phyloP scores from a whole-genome alignment of 176 grass and related monocot species.

The Raddia distichophylla region DNA sequence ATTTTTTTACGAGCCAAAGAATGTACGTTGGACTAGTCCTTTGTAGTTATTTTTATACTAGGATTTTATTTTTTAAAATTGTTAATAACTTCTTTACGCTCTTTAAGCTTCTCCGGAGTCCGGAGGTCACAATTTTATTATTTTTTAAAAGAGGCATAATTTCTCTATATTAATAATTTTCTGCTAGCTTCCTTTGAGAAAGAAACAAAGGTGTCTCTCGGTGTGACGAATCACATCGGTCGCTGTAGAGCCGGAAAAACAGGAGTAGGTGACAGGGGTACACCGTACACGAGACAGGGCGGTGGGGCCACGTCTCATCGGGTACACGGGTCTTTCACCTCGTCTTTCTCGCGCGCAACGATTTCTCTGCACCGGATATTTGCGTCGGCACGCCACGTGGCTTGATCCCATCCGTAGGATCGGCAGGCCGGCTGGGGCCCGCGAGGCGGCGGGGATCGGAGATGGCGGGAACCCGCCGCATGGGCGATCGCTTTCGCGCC shows the following conservation, averaged over 20 bases:
- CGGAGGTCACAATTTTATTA: too few species aligned
- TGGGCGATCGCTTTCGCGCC: constrained; percentile 40
- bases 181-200: too few species aligned
- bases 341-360: not conserved
- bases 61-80: too few species aligned
- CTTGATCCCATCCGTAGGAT: not conserved
- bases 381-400: constrained; percentile 19
- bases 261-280: not conserved
- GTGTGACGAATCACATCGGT: not conserved
- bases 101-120: too few species aligned
- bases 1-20: too few species aligned
- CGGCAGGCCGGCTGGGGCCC: not conserved
- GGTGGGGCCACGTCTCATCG: not conserved
- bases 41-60: too few species aligned
- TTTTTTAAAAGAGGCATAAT: too few species aligned
- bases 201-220: too few species aligned
- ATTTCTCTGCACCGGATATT: not conserved
- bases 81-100: too few species aligned
- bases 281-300: not conserved
- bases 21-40: too few species aligned
- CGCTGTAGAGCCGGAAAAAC: not conserved
- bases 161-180: too few species aligned
- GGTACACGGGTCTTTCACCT: not conserved
- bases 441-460: not conserved
- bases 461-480: constrained; percentile 44